A percentile compares a stretch with the other conserved stretches of the same genome.
These are phyloP conservation scores for Periconia macrospinosa DNA, from an alignment of 2,329 filamentous ascomycete genomes.

Conservation along the genomic window DNA sequence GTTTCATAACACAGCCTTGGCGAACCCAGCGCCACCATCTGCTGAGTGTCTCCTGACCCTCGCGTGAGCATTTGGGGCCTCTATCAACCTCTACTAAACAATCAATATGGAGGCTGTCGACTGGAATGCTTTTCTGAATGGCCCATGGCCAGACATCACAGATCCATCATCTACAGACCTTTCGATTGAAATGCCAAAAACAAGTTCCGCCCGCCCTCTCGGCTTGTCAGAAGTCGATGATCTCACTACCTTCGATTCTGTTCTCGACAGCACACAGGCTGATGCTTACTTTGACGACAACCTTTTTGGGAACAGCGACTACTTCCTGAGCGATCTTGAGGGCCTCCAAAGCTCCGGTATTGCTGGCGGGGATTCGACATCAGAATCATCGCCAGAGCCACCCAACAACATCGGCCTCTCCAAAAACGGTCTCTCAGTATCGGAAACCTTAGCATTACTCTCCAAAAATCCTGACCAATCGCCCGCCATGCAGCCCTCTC, in stretches of 20 bases:
- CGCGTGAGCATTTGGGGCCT: conserved; percentile 35
- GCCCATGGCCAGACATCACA: conserved; percentile 42
- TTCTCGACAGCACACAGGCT: conserved; percentile 30
- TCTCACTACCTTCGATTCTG: conserved; percentile 32
- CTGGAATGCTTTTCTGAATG: conserved; percentile 44
- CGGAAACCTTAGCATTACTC: conserved; percentile 25
- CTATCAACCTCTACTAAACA: conserved; percentile 28
- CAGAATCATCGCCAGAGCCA: conserved; percentile 44
- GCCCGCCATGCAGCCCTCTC: conserved; percentile 27
- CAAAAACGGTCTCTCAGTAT: conserved; percentile 20
- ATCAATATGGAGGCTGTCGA: conserved; percentile 41
- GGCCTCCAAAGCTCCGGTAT: conserved; percentile 40
- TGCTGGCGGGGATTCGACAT: conserved; percentile 35
- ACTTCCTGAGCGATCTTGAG: conserved; percentile 44
- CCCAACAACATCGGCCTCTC: conserved; percentile 15
- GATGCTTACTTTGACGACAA: conserved; percentile 43
- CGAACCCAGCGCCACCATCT: conserved; percentile 7
- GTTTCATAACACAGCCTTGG: conserved; percentile 27
- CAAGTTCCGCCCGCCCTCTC: conserved; percentile 34
- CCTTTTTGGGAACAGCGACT: conserved; percentile 41
- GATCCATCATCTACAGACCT: conserved; percentile 25
- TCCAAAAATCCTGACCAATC: conserved; percentile 22
- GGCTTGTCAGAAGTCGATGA: conserved; percentile 33
- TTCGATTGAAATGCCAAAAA: conserved; percentile 39
- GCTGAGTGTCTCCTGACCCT: conserved; percentile 41